These are phyloP conservation scores for Secale cereale DNA, from an alignment of 176 grass and related monocot genomes.

Conservation along the genomic window DNA sequence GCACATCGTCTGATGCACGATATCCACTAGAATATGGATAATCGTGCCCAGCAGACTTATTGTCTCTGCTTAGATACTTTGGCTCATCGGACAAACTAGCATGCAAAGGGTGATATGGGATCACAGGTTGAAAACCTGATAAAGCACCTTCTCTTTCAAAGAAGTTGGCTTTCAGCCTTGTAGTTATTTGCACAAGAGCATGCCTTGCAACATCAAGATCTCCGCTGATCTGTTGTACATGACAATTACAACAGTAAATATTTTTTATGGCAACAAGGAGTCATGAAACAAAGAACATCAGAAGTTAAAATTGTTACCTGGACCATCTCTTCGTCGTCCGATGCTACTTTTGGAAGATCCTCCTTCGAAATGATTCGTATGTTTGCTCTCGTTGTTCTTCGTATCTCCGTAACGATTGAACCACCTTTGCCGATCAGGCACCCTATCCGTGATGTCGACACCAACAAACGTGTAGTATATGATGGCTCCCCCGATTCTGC, in stretches of 20 bases:
- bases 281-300: background rate
- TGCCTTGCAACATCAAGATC: constrained; percentile 72
- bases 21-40: constrained; percentile 70
- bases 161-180: constrained; percentile 92
- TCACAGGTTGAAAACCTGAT: constrained; percentile 52
- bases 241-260: constrained; percentile 18
- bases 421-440: constrained; percentile 98
- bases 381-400: constrained; percentile 75
- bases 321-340: constrained; percentile 98
- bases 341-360: constrained; percentile 89
- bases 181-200: constrained; percentile 89
- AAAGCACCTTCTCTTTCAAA: constrained; percentile 92
- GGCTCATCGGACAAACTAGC: constrained; percentile 60
- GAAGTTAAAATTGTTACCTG: constrained; percentile 52
- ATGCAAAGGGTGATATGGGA: constrained; percentile 61
- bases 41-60: constrained; percentile 47
- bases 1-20: constrained; percentile 58
- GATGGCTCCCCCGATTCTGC: constrained; percentile 54
- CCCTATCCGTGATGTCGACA: constrained; percentile 88
- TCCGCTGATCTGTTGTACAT: constrained; percentile 67
- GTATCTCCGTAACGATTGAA: constrained; percentile 90
- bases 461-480: constrained; percentile 86
- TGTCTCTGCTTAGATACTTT: constrained; percentile 69
- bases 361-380: constrained; percentile 98
- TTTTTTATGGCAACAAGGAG: background rate